Evolutionary conservation across 495 filamentous ascomycete species (phyloP).

Genomic region (Cryomyces antarcticus): DNA sequence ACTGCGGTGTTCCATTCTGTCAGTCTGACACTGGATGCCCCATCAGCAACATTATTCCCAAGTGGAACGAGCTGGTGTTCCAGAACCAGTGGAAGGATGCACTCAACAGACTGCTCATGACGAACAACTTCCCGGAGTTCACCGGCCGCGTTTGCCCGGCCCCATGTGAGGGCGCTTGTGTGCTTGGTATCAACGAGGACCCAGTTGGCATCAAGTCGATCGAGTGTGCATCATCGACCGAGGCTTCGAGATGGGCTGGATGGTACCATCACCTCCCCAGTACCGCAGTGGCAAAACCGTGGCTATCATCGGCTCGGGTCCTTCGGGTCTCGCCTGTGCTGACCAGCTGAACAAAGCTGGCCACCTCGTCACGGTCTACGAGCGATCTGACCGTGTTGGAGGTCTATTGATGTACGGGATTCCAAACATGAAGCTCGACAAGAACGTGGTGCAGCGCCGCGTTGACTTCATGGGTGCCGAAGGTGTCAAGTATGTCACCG

Average conservation of each 20-base stretch:
- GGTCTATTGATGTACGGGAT: constrained; percentile 98
- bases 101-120: constrained; percentile 87
- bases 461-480: constrained; percentile 92
- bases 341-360: constrained; percentile 94
- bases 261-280: constrained; percentile 66
- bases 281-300: constrained; percentile 77
- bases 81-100: constrained; percentile 89
- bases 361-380: constrained; percentile 83
- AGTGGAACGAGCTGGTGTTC: constrained; percentile 95
- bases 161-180: constrained; percentile 93
- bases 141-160: constrained; percentile 96
- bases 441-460: constrained; percentile 89
- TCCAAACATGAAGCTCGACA: constrained; percentile 99
- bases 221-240: constrained; percentile 97
- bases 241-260: constrained; percentile 98
- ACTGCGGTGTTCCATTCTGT: constrained; percentile 98
- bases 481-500: constrained; percentile 66
- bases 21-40: constrained; percentile 95
- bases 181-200: constrained; percentile 95
- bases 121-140: constrained; percentile 99
- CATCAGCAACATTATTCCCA: constrained; percentile 98
- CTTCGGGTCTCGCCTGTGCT: constrained; percentile 75
- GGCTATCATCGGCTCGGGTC: constrained; percentile 87
- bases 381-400: constrained; percentile 82
- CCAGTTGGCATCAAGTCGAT: constrained; percentile 98